Base-by-base conservation (phyloP, 495 filamentous ascomycete genomes). In the Podospora fimiseda region DNA sequence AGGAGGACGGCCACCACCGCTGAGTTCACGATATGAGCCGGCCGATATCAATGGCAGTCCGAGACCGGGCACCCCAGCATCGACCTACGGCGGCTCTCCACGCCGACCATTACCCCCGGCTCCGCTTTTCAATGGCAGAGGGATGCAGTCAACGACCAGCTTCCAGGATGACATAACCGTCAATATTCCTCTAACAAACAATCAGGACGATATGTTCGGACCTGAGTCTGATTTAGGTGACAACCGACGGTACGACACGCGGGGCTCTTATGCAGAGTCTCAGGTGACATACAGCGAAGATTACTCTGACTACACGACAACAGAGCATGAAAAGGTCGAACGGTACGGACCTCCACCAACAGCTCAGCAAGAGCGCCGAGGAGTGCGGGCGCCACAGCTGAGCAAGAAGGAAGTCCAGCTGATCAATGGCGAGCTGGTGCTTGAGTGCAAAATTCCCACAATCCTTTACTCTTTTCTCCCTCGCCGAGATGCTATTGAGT, bases 381-480 rank as follows among this genome's bases (percentile, higher is more conserved):
- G 90, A 23, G 89, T 94, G 40, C 81, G 93, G 50, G 77, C 86
- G 36, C 89, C 90, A 2, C 88, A 93, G 60, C 92, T 94, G 82
- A 79, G 86, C 19, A 93, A 88, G 74, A 95, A 93, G 56, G 90
- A 97, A 71, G 94, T 99, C 20, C 82, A 86, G 54, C 80, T 99
- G 2, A 90, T 96, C 77, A 96, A 96, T 65, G 94, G 94, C 62
- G 90, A 97, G 70, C 81, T 99, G 33, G 92, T 99, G 50, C 75
- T 99, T 15, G 94, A 99, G 74, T 97, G 94, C 77, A 97, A 97
- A 67, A 97, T 99, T 45, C 94, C 94, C 1, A 96, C 94, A 0
- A 99, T 96, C 60, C 75, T 97, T 8, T 90, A 97, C 75, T 90
- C 87, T 61, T 97, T 97, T 69, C 74, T 97, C 43, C 94, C 94